These are phyloP conservation scores for Fusarium nisikadoi DNA, from an alignment of 2,329 filamentous ascomycete genomes.

Conservation along the genomic window DNA sequence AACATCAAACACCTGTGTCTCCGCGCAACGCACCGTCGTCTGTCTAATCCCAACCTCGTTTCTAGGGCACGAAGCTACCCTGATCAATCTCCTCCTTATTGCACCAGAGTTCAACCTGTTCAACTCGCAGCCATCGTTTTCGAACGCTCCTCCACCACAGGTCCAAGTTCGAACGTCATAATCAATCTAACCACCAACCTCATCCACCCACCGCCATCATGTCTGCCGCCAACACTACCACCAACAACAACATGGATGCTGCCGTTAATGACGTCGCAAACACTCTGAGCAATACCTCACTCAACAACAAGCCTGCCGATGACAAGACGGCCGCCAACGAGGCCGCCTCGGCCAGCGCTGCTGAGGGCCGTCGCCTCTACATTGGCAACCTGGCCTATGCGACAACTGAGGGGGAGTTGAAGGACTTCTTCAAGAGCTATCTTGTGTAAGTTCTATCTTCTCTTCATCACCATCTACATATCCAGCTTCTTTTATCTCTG, in stretches of 20 bases:
- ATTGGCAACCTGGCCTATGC: conserved; percentile 99
- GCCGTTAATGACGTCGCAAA: conserved; percentile 82
- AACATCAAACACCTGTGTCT: conserved; percentile 58
- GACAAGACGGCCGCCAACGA: conserved; percentile 78
- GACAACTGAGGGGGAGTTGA: conserved; percentile 99
- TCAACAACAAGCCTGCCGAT: conserved; percentile 62
- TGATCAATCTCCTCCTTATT: conserved; percentile 68
- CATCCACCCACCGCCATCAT: conserved; percentile 71
- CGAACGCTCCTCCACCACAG: conserved; percentile 57
- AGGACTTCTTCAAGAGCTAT: conserved; percentile 99
- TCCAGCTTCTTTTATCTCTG: background rate
- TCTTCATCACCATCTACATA: background rate
- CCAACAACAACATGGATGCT: conserved; percentile 61
- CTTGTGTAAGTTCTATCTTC: conserved; percentile 81
- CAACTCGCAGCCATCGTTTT: conserved; percentile 53
- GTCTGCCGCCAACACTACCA: conserved; percentile 69
- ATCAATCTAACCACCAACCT: conserved; percentile 56
- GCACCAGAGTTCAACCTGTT: conserved; percentile 74
- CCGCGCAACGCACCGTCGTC: conserved; percentile 60
- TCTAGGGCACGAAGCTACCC: conserved; percentile 95
- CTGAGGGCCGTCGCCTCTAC: conserved; percentile 98
- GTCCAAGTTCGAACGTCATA: conserved; percentile 57
- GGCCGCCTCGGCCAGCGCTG: conserved; percentile 94
- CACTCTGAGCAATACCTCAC: conserved; percentile 77
- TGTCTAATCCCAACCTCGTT: conserved; percentile 56